Percentiles rank a stretch among this genome's conserved stretches.
phyloP scores from a whole-genome alignment of 2,329 filamentous ascomycete species.

The Biscogniauxia sp. region DNA sequence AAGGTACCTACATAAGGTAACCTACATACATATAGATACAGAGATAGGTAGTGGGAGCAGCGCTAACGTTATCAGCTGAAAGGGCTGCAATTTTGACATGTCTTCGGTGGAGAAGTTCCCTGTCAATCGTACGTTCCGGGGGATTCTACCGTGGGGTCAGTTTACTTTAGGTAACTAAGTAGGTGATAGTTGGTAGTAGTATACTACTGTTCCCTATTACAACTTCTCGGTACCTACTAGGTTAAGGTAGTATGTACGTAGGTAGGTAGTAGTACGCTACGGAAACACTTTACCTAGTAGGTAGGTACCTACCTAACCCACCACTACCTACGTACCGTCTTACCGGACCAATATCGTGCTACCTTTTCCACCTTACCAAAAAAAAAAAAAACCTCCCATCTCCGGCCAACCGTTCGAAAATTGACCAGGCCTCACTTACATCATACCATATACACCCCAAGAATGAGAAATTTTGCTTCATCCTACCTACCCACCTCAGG shows the following conservation, averaged over 20 bases:
- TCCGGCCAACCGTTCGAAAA: not conserved
- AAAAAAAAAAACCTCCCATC: constrained; percentile 5
- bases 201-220: not conserved
- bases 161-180: no score
- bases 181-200: no score
- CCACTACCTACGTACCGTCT: not conserved
- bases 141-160: not conserved
- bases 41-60: not conserved
- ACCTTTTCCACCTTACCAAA: not conserved
- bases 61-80: not conserved
- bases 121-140: constrained; percentile 1
- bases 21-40: no score
- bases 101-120: not conserved
- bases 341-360: constrained; percentile 4
- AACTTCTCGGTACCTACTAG: no score
- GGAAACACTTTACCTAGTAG: not conserved
- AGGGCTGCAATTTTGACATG: not conserved
- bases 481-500: not conserved
- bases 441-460: constrained; percentile 9
- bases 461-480: not conserved
- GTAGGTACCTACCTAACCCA: not conserved
- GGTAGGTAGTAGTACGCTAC: no score
- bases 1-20: no score
- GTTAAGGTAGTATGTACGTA: no score
- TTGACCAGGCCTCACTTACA: constrained; percentile 22